These are phyloP conservation scores for Amphirosellinia nigrospora DNA, from an alignment of 495 filamentous ascomycete genomes.

Conservation along the genomic window DNA sequence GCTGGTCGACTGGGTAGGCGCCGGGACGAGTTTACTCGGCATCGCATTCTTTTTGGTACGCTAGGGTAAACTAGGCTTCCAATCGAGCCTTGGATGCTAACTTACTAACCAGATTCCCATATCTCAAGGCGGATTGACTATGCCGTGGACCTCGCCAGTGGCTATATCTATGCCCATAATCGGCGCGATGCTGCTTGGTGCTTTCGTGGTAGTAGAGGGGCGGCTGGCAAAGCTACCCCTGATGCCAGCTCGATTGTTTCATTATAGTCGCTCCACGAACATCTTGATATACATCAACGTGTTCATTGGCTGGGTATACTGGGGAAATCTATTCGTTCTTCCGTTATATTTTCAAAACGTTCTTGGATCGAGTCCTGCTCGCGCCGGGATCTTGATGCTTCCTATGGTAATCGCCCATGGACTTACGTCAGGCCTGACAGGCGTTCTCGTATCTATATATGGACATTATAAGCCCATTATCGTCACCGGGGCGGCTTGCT, in stretches of 20 bases:
- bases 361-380: neutral
- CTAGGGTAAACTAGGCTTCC: neutral
- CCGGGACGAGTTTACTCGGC: constrained; percentile 1
- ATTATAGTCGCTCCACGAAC: neutral
- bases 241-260: neutral
- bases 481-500: neutral
- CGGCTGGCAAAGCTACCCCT: neutral
- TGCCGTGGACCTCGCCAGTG: neutral
- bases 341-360: constrained; percentile 12
- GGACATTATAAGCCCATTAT: constrained; percentile 1
- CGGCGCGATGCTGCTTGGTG: neutral
- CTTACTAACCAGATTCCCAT: neutral
- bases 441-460: neutral
- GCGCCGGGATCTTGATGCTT: neutral
- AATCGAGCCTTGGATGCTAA: neutral
- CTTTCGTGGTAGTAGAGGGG: neutral
- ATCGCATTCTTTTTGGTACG: constrained; percentile 2
- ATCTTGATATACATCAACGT: constrained; percentile 3
- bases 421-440: neutral
- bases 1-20: constrained; percentile 10
- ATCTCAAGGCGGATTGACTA: neutral
- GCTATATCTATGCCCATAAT: neutral
- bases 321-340: constrained; percentile 13
- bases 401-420: constrained; percentile 2
- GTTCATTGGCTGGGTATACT: constrained; percentile 7